Percentiles rank a stretch among this genome's conserved stretches.
Evolutionary conservation across 1,284 basidiomycete species (phyloP).

Genomic region (Phellinidium pouzarii): DNA sequence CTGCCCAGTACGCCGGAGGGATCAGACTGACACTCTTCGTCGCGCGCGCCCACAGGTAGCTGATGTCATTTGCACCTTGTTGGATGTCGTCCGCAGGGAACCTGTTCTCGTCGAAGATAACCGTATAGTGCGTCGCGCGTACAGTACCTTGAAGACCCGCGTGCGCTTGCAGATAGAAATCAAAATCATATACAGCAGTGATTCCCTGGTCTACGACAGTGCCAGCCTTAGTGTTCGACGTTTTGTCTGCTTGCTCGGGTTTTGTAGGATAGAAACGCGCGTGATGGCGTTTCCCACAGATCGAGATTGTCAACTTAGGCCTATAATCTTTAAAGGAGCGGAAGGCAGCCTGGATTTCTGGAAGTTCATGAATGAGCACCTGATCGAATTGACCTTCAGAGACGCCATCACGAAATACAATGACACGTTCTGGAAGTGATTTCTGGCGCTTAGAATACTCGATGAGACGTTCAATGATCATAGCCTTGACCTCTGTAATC

Average conservation of each 20-base stretch:
- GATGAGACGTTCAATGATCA: slow-evolving; percentile 64
- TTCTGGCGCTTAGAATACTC: slow-evolving; percentile 49
- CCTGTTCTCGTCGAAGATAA: slow-evolving; percentile 65
- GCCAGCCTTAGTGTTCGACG: slow-evolving; percentile 69
- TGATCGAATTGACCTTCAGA: slow-evolving; percentile 68
- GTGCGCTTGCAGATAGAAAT: slow-evolving; percentile 77
- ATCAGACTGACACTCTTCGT: slow-evolving; percentile 72
- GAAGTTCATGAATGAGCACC: slow-evolving; percentile 51
- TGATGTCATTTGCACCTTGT: slow-evolving; percentile 54
- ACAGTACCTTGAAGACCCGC: slow-evolving; percentile 60
- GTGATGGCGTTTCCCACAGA: slow-evolving; percentile 78
- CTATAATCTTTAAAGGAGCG: slow-evolving; percentile 46
- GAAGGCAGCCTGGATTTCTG: slow-evolving; percentile 51
- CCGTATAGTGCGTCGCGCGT: slow-evolving; percentile 65
- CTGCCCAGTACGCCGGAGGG: slow-evolving; percentile 58
- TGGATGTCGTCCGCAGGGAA: slow-evolving; percentile 63
- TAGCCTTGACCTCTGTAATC: slow-evolving; percentile 53
- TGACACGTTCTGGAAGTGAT: slow-evolving; percentile 51
- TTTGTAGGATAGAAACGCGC: slow-evolving; percentile 58
- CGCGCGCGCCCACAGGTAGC: slow-evolving; percentile 68
- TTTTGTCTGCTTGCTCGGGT: slow-evolving; percentile 40
- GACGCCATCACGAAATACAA: slow-evolving; percentile 71
- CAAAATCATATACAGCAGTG: slow-evolving; percentile 64
- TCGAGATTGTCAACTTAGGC: slow-evolving; percentile 62
- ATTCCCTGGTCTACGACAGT: slow-evolving; percentile 71